Percentiles rank a stretch among this genome's conserved stretches.
These are phyloP conservation scores for Umbelopsis sp. DNA, from an alignment of 371 early-diverging fungal genomes.

Conservation along the genomic window DNA sequence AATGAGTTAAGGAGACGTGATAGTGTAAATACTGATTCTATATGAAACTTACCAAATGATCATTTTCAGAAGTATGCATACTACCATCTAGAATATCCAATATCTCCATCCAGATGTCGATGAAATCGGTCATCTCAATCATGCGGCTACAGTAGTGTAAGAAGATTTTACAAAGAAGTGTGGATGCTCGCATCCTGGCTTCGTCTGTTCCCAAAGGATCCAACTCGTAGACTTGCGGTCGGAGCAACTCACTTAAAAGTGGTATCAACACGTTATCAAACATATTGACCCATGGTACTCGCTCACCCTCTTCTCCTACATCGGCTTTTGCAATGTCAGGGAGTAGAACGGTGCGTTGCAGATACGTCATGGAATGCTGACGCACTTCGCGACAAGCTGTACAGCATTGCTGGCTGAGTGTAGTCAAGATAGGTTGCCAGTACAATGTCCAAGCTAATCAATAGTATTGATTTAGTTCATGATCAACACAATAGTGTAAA, in stretches of 20 bases:
- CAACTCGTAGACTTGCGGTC: conserved; percentile 61
- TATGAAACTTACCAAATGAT: conserved; percentile 48
- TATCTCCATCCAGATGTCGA: conserved; percentile 55
- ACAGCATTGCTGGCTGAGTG: conserved; percentile 66
- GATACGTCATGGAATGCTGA: conserved; percentile 61
- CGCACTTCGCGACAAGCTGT: conserved; percentile 71
- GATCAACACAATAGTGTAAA: conserved; percentile 22
- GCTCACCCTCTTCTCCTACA: conserved; percentile 23
- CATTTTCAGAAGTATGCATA: conserved; percentile 41
- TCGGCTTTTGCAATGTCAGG: conserved; percentile 37
- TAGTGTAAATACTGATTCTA: neutral
- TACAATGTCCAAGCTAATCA: conserved; percentile 65
- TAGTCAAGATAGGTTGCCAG: conserved; percentile 74
- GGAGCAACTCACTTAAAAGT: conserved; percentile 62
- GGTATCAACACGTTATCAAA: conserved; percentile 78
- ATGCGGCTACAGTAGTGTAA: conserved; percentile 62
- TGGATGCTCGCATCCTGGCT: conserved; percentile 62
- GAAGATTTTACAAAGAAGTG: conserved; percentile 67
- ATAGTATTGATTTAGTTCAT: neutral
- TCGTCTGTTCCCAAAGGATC: conserved; percentile 52
- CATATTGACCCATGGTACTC: conserved; percentile 52
- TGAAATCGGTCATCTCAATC: conserved; percentile 52
- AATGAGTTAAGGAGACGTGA: neutral
- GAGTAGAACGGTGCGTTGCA: conserved; percentile 54
- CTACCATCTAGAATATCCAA: conserved; percentile 46